Conservation (phyloP, 2,329 filamentous ascomycete genomes). For the Trichophyton schoenleinii region DNA sequence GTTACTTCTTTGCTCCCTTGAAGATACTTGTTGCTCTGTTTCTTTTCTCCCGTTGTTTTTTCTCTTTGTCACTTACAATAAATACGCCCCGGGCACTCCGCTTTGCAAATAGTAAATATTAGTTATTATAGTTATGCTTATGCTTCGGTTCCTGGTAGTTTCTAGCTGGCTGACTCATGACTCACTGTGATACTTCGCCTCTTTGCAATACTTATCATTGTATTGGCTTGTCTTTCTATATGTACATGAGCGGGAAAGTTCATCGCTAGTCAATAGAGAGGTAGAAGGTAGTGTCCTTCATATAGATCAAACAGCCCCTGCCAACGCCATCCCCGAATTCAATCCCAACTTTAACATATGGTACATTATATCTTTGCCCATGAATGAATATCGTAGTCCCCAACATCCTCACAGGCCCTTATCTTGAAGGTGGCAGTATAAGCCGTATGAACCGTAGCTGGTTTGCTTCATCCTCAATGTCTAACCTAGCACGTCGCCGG, state of each 20-base stretch:
- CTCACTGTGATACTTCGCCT: neutral
- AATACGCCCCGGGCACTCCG: neutral
- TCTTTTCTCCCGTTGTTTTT: neutral
- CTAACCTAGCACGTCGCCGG: too few species aligned
- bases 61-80: neutral
- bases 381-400: too few species aligned
- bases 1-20: neutral
- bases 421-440: too few species aligned
- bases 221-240: neutral
- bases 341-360: neutral
- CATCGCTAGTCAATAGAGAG: neutral
- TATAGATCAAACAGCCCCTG: neutral
- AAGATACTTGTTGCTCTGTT: constrained; percentile 2
- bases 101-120: neutral
- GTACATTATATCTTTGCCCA: neutral
- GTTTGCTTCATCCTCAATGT: too few species aligned
- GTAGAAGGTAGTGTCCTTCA: neutral
- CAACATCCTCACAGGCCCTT: too few species aligned
- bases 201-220: neutral
- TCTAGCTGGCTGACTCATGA: too few species aligned
- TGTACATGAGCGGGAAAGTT: neutral
- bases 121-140: neutral
- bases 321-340: neutral
- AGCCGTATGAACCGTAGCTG: too few species aligned
- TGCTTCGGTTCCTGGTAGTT: neutral